Conservation (phyloP, 306 rosid genomes). For the Lathyrus tuberosus region DNA sequence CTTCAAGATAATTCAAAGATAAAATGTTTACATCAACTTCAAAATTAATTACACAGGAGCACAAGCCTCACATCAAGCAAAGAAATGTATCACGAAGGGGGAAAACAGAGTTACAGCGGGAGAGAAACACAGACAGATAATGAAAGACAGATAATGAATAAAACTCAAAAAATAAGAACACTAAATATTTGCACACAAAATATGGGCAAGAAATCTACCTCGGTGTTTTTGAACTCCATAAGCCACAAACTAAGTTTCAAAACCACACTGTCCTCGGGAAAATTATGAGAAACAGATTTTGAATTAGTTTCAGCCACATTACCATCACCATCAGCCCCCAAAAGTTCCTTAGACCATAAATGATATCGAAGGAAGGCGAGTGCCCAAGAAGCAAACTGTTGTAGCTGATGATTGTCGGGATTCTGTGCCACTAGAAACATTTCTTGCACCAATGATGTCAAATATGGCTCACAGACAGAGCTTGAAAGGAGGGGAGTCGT, state of each 20-base stretch:
- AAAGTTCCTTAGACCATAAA: slow-evolving; percentile 66
- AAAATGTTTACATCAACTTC: slow-evolving; percentile 6
- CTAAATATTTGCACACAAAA: slow-evolving; percentile 14
- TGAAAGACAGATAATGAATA: slow-evolving; percentile 17
- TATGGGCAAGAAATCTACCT: slow-evolving; percentile 53
- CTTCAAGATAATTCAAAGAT: background rate
- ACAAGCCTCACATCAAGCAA: slow-evolving; percentile 13
- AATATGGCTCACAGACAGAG: slow-evolving; percentile 59
- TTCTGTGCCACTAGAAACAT: slow-evolving; percentile 90
- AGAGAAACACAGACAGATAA: slow-evolving; percentile 4
- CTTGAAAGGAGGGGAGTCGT: slow-evolving; percentile 71
- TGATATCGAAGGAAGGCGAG: slow-evolving; percentile 71
- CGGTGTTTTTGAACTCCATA: slow-evolving; percentile 58
- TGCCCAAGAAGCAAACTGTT: slow-evolving; percentile 88
- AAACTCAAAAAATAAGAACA: slow-evolving; percentile 25
- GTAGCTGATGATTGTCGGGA: slow-evolving; percentile 73
- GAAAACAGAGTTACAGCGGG: background rate
- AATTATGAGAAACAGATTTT: slow-evolving; percentile 60
- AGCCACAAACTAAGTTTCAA: slow-evolving; percentile 75
- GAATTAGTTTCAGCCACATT: slow-evolving; percentile 48
- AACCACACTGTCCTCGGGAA: slow-evolving; percentile 72
- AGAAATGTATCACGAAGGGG: background rate
- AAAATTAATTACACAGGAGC: background rate
- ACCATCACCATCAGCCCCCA: slow-evolving; percentile 41
- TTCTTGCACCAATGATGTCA: slow-evolving; percentile 85